Evolutionary conservation across 2,329 filamentous ascomycete species (phyloP).

Genomic region (Gremmenia infestans): DNA sequence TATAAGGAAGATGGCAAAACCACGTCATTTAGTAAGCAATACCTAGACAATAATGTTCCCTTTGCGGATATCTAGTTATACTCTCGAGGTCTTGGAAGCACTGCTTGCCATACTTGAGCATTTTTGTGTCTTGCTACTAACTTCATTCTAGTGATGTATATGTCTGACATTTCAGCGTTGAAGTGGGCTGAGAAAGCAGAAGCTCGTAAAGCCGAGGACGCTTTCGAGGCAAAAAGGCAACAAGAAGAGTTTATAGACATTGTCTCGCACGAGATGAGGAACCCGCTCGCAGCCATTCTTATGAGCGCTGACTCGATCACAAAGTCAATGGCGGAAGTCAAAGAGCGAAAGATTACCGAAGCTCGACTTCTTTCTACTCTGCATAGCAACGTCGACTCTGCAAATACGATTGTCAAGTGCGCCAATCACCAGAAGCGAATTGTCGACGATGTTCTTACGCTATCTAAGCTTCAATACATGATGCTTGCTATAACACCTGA

Average conservation of each 20-base stretch:
- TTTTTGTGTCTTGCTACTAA: not conserved
- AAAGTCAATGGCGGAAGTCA: slow-evolving; percentile 40
- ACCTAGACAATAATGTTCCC: not conserved
- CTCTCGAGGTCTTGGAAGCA: not conserved
- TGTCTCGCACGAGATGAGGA: slow-evolving; percentile 67
- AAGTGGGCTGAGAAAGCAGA: slow-evolving; percentile 27
- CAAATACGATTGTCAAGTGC: slow-evolving; percentile 72
- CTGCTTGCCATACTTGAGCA: not conserved
- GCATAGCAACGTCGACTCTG: slow-evolving; percentile 59
- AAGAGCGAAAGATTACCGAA: slow-evolving; percentile 29
- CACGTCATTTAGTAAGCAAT: slow-evolving; percentile 19
- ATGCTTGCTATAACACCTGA: slow-evolving; percentile 68
- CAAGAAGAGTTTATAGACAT: slow-evolving; percentile 82
- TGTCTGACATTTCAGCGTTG: slow-evolving; percentile 27
- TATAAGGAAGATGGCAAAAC: slow-evolving; percentile 23
- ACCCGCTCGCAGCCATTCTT: slow-evolving; percentile 67
- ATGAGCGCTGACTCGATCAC: slow-evolving; percentile 70
- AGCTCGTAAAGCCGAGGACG: slow-evolving; percentile 44
- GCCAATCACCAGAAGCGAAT: slow-evolving; percentile 77
- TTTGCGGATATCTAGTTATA: not conserved
- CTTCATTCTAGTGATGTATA: slow-evolving; percentile 16
- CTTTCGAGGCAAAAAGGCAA: slow-evolving; percentile 57
- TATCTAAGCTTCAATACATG: slow-evolving; percentile 72
- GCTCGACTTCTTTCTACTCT: slow-evolving; percentile 42
- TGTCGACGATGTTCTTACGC: slow-evolving; percentile 68